Conservation (phyloP, 2,329 filamentous ascomycete species). For the Fonsecaea pedrosoi region DNA sequence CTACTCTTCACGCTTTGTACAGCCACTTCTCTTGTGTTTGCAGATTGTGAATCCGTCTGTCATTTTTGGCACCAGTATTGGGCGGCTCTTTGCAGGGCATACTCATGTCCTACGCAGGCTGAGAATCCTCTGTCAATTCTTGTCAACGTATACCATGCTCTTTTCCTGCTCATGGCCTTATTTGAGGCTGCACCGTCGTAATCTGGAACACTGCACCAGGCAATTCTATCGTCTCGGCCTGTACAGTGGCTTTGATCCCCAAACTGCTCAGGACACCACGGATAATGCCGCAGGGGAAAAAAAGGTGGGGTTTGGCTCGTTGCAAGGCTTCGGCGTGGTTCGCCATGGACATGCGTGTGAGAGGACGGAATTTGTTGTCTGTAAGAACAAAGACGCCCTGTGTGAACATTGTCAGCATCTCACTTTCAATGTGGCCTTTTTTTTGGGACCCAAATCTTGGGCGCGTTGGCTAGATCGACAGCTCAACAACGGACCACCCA, state of each 20-base stretch:
- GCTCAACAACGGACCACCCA: neutral
- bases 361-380: conserved; percentile 87
- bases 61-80: neutral
- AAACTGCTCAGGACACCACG: conserved; percentile 89
- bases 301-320: conserved; percentile 78
- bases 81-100: neutral
- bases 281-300: conserved; percentile 93
- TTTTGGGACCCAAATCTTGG: neutral
- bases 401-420: conserved; percentile 4
- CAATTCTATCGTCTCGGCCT: conserved; percentile 86
- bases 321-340: conserved; percentile 73
- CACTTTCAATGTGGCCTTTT: no score
- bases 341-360: conserved; percentile 87
- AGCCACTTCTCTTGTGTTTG: conserved; percentile 7
- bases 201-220: conserved; percentile 95
- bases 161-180: conserved; percentile 26
- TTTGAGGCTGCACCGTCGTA: conserved; percentile 63
- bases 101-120: neutral
- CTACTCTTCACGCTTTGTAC: conserved; percentile 13
- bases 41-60: neutral
- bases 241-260: conserved; percentile 88
- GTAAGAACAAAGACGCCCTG: conserved; percentile 95
- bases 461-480: neutral
- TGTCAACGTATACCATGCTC: neutral
- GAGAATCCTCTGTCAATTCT: neutral